Percentiles rank a stretch among this genome's conserved stretches.
Conservation (phyloP, 1,284 basidiomycete species). For the Ustilago tritici region DNA sequence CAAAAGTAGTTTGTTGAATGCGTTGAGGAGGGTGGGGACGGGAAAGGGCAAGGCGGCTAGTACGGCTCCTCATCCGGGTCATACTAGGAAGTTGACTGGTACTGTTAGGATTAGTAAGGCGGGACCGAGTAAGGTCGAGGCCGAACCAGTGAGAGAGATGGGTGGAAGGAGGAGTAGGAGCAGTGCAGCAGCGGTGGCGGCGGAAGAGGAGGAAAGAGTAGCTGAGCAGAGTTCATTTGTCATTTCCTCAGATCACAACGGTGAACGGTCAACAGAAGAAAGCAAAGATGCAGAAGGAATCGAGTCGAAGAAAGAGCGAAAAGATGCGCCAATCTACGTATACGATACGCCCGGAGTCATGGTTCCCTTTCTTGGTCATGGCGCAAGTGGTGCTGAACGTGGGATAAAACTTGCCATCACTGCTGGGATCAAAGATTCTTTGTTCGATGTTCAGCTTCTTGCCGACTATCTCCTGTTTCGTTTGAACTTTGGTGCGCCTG, state of each 20-base stretch:
- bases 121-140: conserved; percentile 31
- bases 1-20: conserved; percentile 93
- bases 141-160: conserved; percentile 4
- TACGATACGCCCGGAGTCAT: conserved; percentile 97
- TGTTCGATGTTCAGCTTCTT: conserved; percentile 86
- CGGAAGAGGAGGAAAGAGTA: conserved; percentile 4
- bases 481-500: conserved; percentile 75
- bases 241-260: conserved; percentile 3
- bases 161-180: conserved; percentile 3
- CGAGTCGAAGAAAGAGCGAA: conserved; percentile 78
- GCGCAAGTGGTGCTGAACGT: conserved; percentile 84
- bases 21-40: conserved; percentile 87
- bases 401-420: conserved; percentile 93
- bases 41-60: conserved; percentile 87
- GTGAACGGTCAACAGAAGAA: background rate
- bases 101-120: conserved; percentile 66
- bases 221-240: conserved; percentile 3
- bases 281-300: conserved; percentile 74
- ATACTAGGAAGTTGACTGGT: conserved; percentile 67
- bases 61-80: conserved; percentile 83
- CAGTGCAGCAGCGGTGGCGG: background rate
- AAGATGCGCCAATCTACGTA: conserved; percentile 86
- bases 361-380: conserved; percentile 92
- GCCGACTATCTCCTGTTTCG: conserved; percentile 89
- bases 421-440: conserved; percentile 91